phyloP scores from a whole-genome alignment of 2,329 filamentous ascomycete genomes.

The Daldinia sp. region DNA sequence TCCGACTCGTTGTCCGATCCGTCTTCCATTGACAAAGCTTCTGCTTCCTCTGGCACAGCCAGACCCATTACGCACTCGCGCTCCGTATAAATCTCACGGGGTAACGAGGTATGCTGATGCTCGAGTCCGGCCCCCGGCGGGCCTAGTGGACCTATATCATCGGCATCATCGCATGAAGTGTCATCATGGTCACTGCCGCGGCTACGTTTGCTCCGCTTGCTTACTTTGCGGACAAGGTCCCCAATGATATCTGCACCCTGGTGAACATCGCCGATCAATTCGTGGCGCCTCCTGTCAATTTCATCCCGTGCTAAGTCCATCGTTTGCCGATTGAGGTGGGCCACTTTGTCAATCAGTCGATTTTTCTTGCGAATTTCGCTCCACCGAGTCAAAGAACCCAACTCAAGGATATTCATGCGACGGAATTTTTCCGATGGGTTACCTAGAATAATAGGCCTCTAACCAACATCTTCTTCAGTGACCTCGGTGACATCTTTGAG shows the following conservation, averaged over 20 bases:
- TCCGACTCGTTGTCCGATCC: slow-evolving; percentile 39
- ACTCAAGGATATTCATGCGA: slow-evolving; percentile 77
- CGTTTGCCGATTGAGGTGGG: slow-evolving; percentile 54
- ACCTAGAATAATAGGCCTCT: slow-evolving; percentile 77
- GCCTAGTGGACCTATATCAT: slow-evolving; percentile 33
- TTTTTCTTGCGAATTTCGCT: slow-evolving; percentile 76
- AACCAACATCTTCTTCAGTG: slow-evolving; percentile 67
- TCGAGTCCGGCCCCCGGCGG: slow-evolving; percentile 39
- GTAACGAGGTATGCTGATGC: slow-evolving; percentile 41
- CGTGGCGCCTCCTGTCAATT: slow-evolving; percentile 46
- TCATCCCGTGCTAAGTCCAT: slow-evolving; percentile 52
- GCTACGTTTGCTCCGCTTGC: slow-evolving; percentile 50
- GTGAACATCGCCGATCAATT: slow-evolving; percentile 48
- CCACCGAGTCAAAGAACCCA: slow-evolving; percentile 76
- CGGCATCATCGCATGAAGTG: slow-evolving; percentile 28
- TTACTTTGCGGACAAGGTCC: slow-evolving; percentile 52
- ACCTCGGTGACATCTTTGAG: slow-evolving; percentile 52
- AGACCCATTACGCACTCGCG: slow-evolving; percentile 56
- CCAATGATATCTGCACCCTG: slow-evolving; percentile 50
- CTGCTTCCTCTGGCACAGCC: slow-evolving; percentile 53
- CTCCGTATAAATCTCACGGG: slow-evolving; percentile 47
- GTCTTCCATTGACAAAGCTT: slow-evolving; percentile 40
- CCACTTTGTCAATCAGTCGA: slow-evolving; percentile 63
- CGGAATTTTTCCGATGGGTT: slow-evolving; percentile 77
- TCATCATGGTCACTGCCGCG: slow-evolving; percentile 50